These are phyloP conservation scores for Rachicladosporium sp. DNA, from an alignment of 2,329 filamentous ascomycete genomes.

Conservation along the genomic window DNA sequence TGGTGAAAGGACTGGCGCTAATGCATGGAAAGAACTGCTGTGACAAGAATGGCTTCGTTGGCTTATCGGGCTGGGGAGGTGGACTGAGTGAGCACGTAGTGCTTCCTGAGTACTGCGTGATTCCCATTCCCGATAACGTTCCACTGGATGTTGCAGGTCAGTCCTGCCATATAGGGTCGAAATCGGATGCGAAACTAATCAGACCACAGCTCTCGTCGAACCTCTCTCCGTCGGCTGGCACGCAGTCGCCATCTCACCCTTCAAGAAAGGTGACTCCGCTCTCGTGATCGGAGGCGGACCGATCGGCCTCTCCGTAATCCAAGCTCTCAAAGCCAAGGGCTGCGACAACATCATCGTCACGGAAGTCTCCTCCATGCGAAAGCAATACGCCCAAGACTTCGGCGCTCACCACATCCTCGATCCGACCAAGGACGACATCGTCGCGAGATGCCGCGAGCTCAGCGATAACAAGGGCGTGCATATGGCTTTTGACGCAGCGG, in stretches of 20 bases:
- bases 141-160: constrained; percentile 37
- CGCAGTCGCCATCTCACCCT: constrained; percentile 39
- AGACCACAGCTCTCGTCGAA: constrained; percentile 35
- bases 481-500: constrained; percentile 41
- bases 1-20: constrained; percentile 42
- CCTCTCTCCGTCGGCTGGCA: constrained; percentile 46
- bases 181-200: not conserved
- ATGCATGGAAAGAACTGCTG: not conserved
- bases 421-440: constrained; percentile 37
- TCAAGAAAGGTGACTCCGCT: constrained; percentile 33
- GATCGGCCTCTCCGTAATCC: constrained; percentile 40
- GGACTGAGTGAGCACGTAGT: constrained; percentile 41
- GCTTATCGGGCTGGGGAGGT: constrained; percentile 32
- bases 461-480: constrained; percentile 36
- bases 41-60: not conserved
- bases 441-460: constrained; percentile 30
- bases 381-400: constrained; percentile 38
- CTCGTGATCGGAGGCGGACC: constrained; percentile 42
- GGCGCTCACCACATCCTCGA: constrained; percentile 42
- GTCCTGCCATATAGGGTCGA: constrained; percentile 3
- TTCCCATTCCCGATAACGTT: constrained; percentile 39
- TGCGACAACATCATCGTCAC: constrained; percentile 41
- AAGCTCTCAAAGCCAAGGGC: constrained; percentile 32
- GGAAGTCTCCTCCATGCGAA: constrained; percentile 36
- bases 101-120: constrained; percentile 34